A percentile compares a stretch with the other conserved stretches of the same genome.
Conservation (phyloP, 441 rosid species). For the Metrosideros polymorpha region DNA sequence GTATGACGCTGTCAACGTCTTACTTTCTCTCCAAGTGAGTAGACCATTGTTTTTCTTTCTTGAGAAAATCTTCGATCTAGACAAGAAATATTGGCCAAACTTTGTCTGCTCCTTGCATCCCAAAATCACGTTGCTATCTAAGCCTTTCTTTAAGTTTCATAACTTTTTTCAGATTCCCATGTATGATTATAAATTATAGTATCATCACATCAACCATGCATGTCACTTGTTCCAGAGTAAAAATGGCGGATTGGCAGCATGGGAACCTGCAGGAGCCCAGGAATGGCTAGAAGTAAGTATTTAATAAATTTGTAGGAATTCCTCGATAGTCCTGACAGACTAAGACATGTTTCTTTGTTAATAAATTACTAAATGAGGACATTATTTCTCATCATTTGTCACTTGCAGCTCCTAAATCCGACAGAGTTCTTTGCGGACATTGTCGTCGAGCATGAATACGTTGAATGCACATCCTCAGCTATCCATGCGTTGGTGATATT, state of each 20-base stretch:
- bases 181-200: neutral
- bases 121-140: neutral
- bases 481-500: neutral
- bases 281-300: conserved; percentile 59
- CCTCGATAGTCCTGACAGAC: neutral
- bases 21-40: conserved; percentile 52
- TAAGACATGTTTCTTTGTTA: neutral
- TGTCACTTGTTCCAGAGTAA: conserved; percentile 32
- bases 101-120: neutral
- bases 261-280: conserved; percentile 70
- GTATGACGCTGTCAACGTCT: conserved; percentile 51
- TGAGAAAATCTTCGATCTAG: neutral
- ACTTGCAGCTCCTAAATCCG: conserved; percentile 51
- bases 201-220: neutral
- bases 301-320: neutral
- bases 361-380: neutral
- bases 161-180: neutral
- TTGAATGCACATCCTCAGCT: neutral
- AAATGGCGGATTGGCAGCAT: conserved; percentile 63
- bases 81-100: neutral
- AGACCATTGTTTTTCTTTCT: neutral
- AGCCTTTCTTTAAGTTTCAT: neutral
- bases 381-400: too few species aligned
- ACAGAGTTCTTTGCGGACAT: conserved; percentile 57
- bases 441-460: conserved; percentile 49